These are phyloP conservation scores for Oxyria digyna DNA, from an alignment of 148 eudicot species.

Conservation along the genomic window DNA sequence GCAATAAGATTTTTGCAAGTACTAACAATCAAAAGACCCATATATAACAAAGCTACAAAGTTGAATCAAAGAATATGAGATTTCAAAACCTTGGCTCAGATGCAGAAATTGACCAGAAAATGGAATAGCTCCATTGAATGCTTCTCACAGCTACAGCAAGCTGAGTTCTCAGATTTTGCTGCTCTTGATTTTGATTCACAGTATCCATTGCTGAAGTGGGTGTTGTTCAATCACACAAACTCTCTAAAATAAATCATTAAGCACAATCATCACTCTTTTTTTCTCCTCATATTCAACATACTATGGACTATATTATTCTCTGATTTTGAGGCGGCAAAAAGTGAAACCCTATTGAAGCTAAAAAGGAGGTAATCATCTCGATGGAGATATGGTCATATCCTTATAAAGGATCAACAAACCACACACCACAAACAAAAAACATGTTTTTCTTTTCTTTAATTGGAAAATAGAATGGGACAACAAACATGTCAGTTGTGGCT, in stretches of 20 bases:
- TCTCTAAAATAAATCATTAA: too few relatives aligned
- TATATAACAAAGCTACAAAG: neutral
- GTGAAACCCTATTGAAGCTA: neutral
- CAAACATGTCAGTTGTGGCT: neutral
- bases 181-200: constrained; percentile 1
- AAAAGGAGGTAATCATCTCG: neutral
- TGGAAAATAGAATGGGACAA: neutral
- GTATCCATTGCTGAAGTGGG: constrained; percentile 1
- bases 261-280: too few relatives aligned
- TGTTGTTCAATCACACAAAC: neutral
- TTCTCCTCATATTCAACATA: too few relatives aligned
- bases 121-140: constrained; percentile 76
- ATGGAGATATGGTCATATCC: neutral
- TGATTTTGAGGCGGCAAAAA: neutral
- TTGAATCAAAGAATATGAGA: neutral
- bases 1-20: too few relatives aligned
- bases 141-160: constrained; percentile 48
- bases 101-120: constrained; percentile 60
- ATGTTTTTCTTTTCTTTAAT: neutral
- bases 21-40: too few relatives aligned
- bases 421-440: neutral
- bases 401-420: neutral
- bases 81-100: constrained; percentile 10
- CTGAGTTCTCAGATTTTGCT: constrained; percentile 29
- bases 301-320: too few relatives aligned